Base-by-base conservation (phyloP, 768 basidiomycete genomes). In the Cyclocybe aegerita region DNA sequence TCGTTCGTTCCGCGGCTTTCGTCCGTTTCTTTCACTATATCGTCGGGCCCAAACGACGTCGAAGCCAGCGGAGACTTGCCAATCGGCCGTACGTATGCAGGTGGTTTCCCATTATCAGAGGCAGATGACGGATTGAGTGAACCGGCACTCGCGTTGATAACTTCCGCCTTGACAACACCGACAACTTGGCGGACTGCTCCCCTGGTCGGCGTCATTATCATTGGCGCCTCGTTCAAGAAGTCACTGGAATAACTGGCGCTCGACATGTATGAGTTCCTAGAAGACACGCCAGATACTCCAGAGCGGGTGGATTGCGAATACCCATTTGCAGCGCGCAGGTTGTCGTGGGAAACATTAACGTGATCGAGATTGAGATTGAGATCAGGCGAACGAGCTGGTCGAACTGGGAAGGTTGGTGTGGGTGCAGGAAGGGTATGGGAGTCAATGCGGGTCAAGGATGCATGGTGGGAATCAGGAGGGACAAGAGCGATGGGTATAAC, bases 401-500 rank as follows among this genome's bases (percentile, higher is more conserved):
- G 82, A 7, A 70, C 55, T 10, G 85, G 83, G 31, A 70, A 74
- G 32, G 70, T 66, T 11, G 81, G 76, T 8, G 65, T 64, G 29
- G 67, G 66, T 33, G 71, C 66, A 16, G 62, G 60, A 11, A 62
- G 50, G n/a, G 60, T 57, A 46, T 65, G 59, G 16, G 63, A 50
- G 12, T 66, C 65, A 7, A 68, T 65, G 16, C 54, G 55, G 43
- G 68, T 54, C 8, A 64, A 55, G 7, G 65, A 64, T 36, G 68
- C 47, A 37, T 67, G 71, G 32, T 54, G 65, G 42, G 78, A 75
- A 15, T 81, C 81, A 12, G 86, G 81, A 16, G 85, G 70, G 33
- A 92, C 85, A 38, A 92, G 75, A 9, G 90, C 90, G 52, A 93
- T 92, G 53, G 90, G 90, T 50, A 93, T 93, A 56, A 91, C 90